These are phyloP conservation scores for Paecilomyces fulvus DNA, from an alignment of 2,329 filamentous ascomycete genomes.

Conservation along the genomic window DNA sequence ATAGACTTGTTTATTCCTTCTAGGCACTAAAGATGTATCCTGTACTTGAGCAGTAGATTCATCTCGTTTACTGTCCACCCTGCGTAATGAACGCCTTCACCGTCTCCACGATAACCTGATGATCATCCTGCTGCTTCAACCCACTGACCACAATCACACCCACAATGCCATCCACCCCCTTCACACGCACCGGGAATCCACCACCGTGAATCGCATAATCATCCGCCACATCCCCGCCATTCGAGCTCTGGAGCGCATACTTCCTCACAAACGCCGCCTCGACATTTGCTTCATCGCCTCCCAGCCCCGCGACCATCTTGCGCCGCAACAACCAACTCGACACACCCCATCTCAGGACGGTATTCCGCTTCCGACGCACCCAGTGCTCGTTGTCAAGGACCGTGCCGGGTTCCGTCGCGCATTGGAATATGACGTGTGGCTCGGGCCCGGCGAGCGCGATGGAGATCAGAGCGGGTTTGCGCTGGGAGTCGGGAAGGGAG, in stretches of 20 bases:
- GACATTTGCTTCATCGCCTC: constrained; percentile 37
- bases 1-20: neutral
- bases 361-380: constrained; percentile 63
- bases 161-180: constrained; percentile 65
- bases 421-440: constrained; percentile 60
- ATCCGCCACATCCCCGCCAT: constrained; percentile 37
- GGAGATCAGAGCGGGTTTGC: constrained; percentile 33
- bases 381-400: constrained; percentile 64
- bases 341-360: constrained; percentile 61
- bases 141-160: constrained; percentile 69
- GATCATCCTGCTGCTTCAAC: constrained; percentile 68
- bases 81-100: constrained; percentile 44
- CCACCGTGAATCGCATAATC: constrained; percentile 73
- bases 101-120: constrained; percentile 64
- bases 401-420: constrained; percentile 56
- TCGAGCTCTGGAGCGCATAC: constrained; percentile 51
- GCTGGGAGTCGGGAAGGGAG: constrained; percentile 20
- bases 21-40: neutral
- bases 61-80: constrained; percentile 6
- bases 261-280: constrained; percentile 58
- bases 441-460: constrained; percentile 23
- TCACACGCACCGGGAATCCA: constrained; percentile 62
- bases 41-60: neutral
- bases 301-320: constrained; percentile 42
- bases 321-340: constrained; percentile 64